A percentile compares a stretch with the other conserved stretches of the same genome.
These are phyloP conservation scores for Mycena citricolor DNA, from an alignment of 1,284 basidiomycete genomes.

Conservation along the genomic window DNA sequence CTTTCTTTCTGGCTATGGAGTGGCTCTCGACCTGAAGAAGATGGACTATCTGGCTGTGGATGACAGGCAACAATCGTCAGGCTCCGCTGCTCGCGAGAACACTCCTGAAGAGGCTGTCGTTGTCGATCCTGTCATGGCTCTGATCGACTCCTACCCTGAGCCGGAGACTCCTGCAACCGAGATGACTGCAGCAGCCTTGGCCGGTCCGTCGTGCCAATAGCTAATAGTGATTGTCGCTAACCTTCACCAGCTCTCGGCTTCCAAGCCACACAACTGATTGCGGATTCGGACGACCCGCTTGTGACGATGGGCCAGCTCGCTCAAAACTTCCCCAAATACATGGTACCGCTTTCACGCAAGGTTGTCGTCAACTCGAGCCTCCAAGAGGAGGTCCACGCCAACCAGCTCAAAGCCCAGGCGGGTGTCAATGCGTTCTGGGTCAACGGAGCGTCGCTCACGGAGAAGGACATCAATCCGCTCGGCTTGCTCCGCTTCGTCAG, in stretches of 20 bases:
- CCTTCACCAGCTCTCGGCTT: slow-evolving; percentile 61
- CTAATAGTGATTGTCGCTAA: too few species aligned
- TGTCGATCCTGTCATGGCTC: slow-evolving; percentile 45
- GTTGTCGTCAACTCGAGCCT: slow-evolving; percentile 55
- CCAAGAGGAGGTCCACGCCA: slow-evolving; percentile 55
- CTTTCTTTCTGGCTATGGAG: slow-evolving; percentile 86
- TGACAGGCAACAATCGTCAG: slow-evolving; percentile 60
- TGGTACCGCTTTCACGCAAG: slow-evolving; percentile 66
- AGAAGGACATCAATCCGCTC: slow-evolving; percentile 71
- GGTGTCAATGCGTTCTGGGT: slow-evolving; percentile 71
- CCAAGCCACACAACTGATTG: slow-evolving; percentile 74
- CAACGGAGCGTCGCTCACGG: slow-evolving; percentile 68
- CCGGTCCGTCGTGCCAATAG: slow-evolving; percentile 37
- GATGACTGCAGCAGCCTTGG: slow-evolving; percentile 64
- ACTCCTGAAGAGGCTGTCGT: slow-evolving; percentile 25
- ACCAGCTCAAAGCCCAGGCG: slow-evolving; percentile 51
- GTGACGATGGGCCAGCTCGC: slow-evolving; percentile 68
- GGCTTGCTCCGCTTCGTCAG: slow-evolving; percentile 69
- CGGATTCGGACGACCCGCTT: slow-evolving; percentile 58
- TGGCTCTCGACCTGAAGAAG: slow-evolving; percentile 92
- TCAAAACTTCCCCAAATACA: slow-evolving; percentile 88
- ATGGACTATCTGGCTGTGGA: slow-evolving; percentile 96
- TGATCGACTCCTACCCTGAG: slow-evolving; percentile 58
- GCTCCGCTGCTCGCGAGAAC: slow-evolving; percentile 11
- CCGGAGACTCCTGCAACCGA: slow-evolving; percentile 46